Percentiles rank a stretch among this genome's conserved stretches.
Conservation (phyloP, 1,284 basidiomycete genomes). For the Puccinia triticina region DNA sequence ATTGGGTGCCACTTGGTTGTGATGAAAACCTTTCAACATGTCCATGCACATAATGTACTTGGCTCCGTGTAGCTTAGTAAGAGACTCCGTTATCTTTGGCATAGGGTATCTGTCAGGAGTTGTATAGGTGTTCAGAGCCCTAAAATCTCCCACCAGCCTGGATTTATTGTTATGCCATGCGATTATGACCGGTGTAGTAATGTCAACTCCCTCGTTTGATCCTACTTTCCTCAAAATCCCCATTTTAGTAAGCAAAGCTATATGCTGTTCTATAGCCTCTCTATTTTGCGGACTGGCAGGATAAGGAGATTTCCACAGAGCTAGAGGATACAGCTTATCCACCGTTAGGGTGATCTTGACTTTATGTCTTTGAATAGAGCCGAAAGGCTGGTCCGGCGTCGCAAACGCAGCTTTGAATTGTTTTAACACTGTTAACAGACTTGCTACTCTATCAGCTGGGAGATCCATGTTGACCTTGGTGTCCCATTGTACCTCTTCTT, state of each 20-base stretch:
- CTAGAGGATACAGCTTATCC: not conserved
- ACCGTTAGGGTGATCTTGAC: not conserved
- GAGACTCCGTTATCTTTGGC: not conserved
- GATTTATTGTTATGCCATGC: conserved; percentile 6
- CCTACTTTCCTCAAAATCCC: not conserved
- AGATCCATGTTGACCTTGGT: no score
- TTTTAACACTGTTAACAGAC: no score
- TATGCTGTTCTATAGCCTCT: not conserved
- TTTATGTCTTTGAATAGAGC: not conserved
- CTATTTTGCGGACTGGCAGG: not conserved
- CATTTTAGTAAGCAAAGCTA: not conserved
- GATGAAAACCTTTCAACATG: conserved; percentile 1
- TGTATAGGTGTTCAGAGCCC: not conserved
- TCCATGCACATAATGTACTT: conserved; percentile 6
- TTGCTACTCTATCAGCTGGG: no score
- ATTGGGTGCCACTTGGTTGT: not conserved
- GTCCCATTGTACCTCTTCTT: no score
- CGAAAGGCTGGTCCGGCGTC: not conserved
- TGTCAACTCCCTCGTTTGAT: not conserved
- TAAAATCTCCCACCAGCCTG: not conserved
- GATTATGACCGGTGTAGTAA: not conserved
- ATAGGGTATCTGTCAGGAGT: no score
- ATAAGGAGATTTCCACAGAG: not conserved
- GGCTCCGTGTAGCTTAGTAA: not conserved
- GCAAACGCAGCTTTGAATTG: no score